phyloP scores from a whole-genome alignment of 208 protist genomes.

The Trypanosoma avium region DNA sequence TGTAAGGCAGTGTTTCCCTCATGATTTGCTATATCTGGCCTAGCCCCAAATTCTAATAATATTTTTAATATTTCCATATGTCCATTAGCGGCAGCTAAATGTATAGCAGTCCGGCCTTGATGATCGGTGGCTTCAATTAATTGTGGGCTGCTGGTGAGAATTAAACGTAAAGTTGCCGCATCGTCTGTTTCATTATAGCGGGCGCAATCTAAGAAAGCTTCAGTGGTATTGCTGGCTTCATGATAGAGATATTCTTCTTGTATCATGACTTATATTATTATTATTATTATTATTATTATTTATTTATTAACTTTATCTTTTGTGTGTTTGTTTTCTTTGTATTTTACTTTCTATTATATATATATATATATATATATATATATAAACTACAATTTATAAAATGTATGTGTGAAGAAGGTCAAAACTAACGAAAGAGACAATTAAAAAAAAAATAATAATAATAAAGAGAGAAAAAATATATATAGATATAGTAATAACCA shows the following conservation, averaged over 20 bases:
- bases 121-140: conserved; percentile 65
- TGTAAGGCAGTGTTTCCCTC: conserved; percentile 88
- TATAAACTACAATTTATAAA: too few species aligned
- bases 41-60: conserved; percentile 61
- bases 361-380: too few species aligned
- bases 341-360: too few species aligned
- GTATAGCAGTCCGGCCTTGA: conserved; percentile 79
- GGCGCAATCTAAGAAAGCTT: conserved; percentile 83
- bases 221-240: conserved; percentile 52
- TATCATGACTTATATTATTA: conserved; percentile 25
- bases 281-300: not conserved
- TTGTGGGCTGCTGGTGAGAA: conserved; percentile 44
- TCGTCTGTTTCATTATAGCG: conserved; percentile 86
- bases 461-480: too few species aligned
- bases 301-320: too few species aligned
- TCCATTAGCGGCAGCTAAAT: conserved; percentile 87
- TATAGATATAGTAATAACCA: too few species aligned
- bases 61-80: conserved; percentile 74
- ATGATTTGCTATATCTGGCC: conserved; percentile 65
- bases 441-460: too few species aligned
- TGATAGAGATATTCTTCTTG: conserved; percentile 46
- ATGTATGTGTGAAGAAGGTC: too few species aligned
- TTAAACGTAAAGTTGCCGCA: conserved; percentile 39
- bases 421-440: too few species aligned
- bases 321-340: too few species aligned